Percentiles rank a stretch among this genome's conserved stretches.
Evolutionary conservation across 805 yeast genomes (phyloP).

Genomic region (Candida ficus): DNA sequence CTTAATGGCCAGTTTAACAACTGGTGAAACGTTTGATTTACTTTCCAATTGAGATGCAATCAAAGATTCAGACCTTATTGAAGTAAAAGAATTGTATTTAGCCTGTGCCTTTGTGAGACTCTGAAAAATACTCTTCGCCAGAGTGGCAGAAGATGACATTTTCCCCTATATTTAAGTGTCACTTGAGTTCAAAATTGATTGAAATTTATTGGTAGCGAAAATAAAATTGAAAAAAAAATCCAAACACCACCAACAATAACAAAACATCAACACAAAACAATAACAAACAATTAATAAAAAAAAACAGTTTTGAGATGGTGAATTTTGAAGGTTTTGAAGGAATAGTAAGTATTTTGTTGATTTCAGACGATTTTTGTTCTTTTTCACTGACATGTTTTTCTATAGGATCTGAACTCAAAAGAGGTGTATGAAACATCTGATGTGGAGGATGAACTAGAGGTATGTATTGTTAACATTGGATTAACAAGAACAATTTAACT

Average conservation of each 20-base stretch:
- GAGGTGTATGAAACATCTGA: slow-evolving; percentile 40
- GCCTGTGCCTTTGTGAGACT: slow-evolving; percentile 20
- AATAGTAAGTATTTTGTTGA: slow-evolving; percentile 11
- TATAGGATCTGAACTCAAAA: slow-evolving; percentile 24
- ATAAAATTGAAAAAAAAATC: no score
- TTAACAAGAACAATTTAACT: no score
- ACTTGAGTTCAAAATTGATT: no score
- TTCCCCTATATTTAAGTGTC: no score
- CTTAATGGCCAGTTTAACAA: slow-evolving; percentile 47
- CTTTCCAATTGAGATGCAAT: not conserved
- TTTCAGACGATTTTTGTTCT: not conserved
- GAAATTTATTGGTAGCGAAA: no score
- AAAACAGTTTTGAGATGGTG: no score
- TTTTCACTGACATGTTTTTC: not conserved
- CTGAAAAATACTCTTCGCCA: slow-evolving; percentile 1
- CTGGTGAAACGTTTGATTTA: not conserved
- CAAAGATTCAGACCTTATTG: slow-evolving; percentile 23
- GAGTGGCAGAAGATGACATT: slow-evolving; percentile 1
- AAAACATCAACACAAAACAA: not conserved
- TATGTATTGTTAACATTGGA: no score
- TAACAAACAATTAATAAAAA: not conserved
- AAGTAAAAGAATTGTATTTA: slow-evolving; percentile 39
- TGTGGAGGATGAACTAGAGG: slow-evolving; percentile 37
- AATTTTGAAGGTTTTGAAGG: slow-evolving; percentile 19
- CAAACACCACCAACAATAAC: not conserved